Conservation (phyloP, 352 stramenopile species). For the Globisporangium rhizosaccharum region DNA sequence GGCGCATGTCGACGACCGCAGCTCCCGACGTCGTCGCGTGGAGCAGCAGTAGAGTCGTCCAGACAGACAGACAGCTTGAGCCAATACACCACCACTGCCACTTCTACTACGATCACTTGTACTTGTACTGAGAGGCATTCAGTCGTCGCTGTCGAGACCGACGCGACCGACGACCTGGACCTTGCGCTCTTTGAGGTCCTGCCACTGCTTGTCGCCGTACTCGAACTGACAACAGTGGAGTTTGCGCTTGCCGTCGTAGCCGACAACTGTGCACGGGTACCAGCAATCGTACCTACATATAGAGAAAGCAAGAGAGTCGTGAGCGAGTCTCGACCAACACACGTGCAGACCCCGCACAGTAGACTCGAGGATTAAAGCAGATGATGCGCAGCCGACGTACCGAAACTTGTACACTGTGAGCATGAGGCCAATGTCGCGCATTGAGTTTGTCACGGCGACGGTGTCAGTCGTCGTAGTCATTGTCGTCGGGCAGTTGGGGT, state of each 20-base stretch:
- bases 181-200: constrained; percentile 46
- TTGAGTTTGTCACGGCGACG: constrained; percentile 34
- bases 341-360: not conserved
- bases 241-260: constrained; percentile 60
- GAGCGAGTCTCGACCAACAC: not conserved
- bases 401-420: constrained; percentile 69
- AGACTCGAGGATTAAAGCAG: not conserved
- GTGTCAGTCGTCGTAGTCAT: not conserved
- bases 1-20: too few species aligned
- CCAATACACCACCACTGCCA: not conserved
- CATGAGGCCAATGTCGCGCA: constrained; percentile 60
- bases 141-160: constrained; percentile 2
- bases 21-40: too few species aligned
- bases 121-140: not conserved
- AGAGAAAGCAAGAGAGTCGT: not conserved
- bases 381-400: constrained; percentile 5
- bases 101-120: not conserved
- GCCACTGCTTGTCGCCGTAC: constrained; percentile 81
- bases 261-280: constrained; percentile 75
- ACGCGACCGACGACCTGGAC: constrained; percentile 36
- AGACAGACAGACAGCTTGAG: too few species aligned
- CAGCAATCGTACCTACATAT: constrained; percentile 63
- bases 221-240: constrained; percentile 81
- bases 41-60: too few species aligned
- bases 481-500: not conserved